These are phyloP conservation scores for Phytopythium mirpurense DNA, from an alignment of 352 stramenopile genomes.

Conservation along the genomic window DNA sequence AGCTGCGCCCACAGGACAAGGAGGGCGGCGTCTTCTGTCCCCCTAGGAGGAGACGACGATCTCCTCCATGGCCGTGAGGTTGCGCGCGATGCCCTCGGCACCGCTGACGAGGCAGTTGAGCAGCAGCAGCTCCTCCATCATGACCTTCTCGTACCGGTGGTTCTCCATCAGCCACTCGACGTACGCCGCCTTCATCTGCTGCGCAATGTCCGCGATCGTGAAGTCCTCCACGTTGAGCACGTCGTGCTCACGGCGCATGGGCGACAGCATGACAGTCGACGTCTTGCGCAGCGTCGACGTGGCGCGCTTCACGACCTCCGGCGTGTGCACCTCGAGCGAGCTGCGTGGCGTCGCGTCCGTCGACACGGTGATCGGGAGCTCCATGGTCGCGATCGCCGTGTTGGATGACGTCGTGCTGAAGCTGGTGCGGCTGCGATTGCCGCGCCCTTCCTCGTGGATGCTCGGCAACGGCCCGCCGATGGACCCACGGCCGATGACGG, in stretches of 20 bases:
- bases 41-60: slow-evolving; percentile 61
- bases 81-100: slow-evolving; percentile 67
- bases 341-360: slow-evolving; percentile 6
- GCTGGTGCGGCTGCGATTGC: slow-evolving; percentile 9
- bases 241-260: slow-evolving; percentile 73
- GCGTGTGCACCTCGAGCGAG: slow-evolving; percentile 30
- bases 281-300: slow-evolving; percentile 12
- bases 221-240: slow-evolving; percentile 82
- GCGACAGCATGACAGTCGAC: slow-evolving; percentile 37
- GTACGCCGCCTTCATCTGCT: slow-evolving; percentile 68
- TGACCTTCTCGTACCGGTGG: slow-evolving; percentile 64
- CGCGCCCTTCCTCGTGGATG: slow-evolving; percentile 29
- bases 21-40: too few species aligned
- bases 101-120: slow-evolving; percentile 82
- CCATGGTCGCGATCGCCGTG: slow-evolving; percentile 21
- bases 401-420: slow-evolving; percentile 25
- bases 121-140: slow-evolving; percentile 78
- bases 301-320: slow-evolving; percentile 28
- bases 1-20: too few species aligned
- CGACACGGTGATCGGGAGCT: slow-evolving; percentile 5
- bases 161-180: slow-evolving; percentile 79
- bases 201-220: slow-evolving; percentile 58
- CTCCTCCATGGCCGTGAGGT: slow-evolving; percentile 70
- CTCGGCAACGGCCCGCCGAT: slow-evolving; percentile 19
- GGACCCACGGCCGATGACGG: slow-evolving; percentile 5